A percentile compares a stretch with the other conserved stretches of the same genome.
Evolutionary conservation across 352 stramenopile species (phyloP).

Genomic region (Phytopythium litorale): DNA sequence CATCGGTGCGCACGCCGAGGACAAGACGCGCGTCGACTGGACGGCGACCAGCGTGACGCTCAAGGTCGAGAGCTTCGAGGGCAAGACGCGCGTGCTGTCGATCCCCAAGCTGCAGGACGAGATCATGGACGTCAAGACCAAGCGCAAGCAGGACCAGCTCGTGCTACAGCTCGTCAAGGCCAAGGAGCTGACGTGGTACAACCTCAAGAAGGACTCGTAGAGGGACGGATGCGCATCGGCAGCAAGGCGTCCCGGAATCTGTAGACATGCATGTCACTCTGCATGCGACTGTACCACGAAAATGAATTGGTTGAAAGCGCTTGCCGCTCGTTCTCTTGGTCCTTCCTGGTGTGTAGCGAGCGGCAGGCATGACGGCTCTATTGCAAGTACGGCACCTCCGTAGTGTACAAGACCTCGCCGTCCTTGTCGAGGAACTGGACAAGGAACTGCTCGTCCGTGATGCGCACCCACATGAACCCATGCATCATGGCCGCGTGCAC

Average conservation of each 20-base stretch:
- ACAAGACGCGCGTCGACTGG: conserved; percentile 70
- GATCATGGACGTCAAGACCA: conserved; percentile 74
- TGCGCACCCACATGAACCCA: conserved; percentile 78
- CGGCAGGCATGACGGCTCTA: neutral
- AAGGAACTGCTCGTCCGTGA: conserved; percentile 64
- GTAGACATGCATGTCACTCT: neutral
- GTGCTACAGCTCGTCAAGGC: conserved; percentile 74
- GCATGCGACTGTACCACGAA: neutral
- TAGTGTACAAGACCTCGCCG: conserved; percentile 78
- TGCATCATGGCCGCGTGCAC: conserved; percentile 81
- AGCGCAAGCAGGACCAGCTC: conserved; percentile 79
- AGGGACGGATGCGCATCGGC: neutral
- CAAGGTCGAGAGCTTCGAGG: conserved; percentile 56
- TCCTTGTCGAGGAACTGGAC: conserved; percentile 70
- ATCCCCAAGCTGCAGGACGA: conserved; percentile 76
- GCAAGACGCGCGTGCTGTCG: conserved; percentile 65
- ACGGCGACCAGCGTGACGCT: conserved; percentile 48
- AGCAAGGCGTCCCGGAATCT: neutral
- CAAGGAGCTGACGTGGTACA: conserved; percentile 76
- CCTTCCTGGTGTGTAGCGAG: neutral
- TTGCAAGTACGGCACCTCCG: conserved; percentile 53
- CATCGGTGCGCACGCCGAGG: conserved; percentile 59
- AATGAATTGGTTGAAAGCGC: neutral
- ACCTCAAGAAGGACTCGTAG: conserved; percentile 79
- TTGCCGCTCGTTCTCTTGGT: neutral